Evolutionary conservation across 129 eudicot genomes (phyloP), one percentile per base, ranked within the genome.

Genomic region (Helianthus annuus): DNA sequence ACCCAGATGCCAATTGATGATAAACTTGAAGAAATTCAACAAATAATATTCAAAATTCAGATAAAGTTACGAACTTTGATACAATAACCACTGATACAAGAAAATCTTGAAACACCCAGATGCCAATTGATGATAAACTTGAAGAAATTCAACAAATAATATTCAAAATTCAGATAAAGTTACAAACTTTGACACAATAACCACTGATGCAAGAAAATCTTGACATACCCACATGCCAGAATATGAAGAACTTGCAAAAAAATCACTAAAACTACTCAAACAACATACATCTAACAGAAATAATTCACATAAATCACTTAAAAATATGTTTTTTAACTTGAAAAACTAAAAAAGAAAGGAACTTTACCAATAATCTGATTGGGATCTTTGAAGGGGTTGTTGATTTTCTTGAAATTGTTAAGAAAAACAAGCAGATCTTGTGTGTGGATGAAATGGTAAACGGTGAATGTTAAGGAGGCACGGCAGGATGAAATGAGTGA

Each of bases 11-110:
- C 69, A 78, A 78, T 11, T 51, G 17, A 44, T n/a, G 29, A 70
- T n/a, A 71, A 54, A 78, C 46, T 64, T n/a, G 14, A 72, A 79
- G 67, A 44, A 70, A 64, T 72, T 7, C 9, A 72, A 78, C 68
- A 48, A 56, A 45, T 71, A 54, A 72, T 0, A 64, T 17, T 39
- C 54, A 71, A 63, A 53, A 63, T 58, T 55, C 68, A 48, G 49
- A 69, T 15, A 67, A 64, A 13, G 39, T 36, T 36, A 3, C 1
- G 36, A 59, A 48, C 4, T 17, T 32, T 49, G 3, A 61, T 13
- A 61, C 38, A 59, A 59, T 44, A 59, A 45, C 34, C 22, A 58
- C 48, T 59, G 16, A 59, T 72, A 27, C 34, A 42, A 45, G 42
- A n/a, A 71, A 59, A 6, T 27, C 29, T 53, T 13, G 62, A 48